Conservation (phyloP, 1,284 basidiomycete species). For the Athelia psychrophila region DNA sequence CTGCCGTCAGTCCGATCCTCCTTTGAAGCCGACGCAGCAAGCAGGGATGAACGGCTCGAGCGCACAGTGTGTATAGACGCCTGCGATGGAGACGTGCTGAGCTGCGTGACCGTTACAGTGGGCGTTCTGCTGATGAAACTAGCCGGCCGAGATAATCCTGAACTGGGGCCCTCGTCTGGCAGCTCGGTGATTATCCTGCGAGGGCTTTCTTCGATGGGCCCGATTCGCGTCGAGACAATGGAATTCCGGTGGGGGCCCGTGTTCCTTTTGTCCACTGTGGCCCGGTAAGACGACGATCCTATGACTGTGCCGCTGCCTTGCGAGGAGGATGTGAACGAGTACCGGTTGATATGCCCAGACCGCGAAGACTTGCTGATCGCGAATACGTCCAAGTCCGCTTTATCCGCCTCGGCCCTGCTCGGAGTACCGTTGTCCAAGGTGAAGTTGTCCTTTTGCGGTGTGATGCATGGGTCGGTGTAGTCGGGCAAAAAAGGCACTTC, state of each 20-base stretch:
- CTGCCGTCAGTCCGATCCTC: slow-evolving; percentile 22
- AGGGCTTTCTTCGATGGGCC: slow-evolving; percentile 70
- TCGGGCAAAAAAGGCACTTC: slow-evolving; percentile 74
- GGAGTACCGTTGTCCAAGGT: slow-evolving; percentile 25
- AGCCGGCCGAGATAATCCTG: slow-evolving; percentile 23
- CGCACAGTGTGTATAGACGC: slow-evolving; percentile 57
- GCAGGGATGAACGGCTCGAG: slow-evolving; percentile 40
- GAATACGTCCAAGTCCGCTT: slow-evolving; percentile 71
- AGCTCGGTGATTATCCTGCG: slow-evolving; percentile 44
- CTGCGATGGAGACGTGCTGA: slow-evolving; percentile 70
- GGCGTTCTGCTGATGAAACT: slow-evolving; percentile 4
- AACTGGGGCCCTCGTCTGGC: slow-evolving; percentile 35
- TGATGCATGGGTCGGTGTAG: slow-evolving; percentile 26
- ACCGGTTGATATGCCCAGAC: slow-evolving; percentile 27
- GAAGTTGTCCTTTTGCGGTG: slow-evolving; percentile 12
- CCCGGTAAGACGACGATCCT: slow-evolving; percentile 29
- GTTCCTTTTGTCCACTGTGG: slow-evolving; percentile 33
- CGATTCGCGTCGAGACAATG: slow-evolving; percentile 41
- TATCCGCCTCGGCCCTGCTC: slow-evolving; percentile 57
- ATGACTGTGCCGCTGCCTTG: slow-evolving; percentile 26
- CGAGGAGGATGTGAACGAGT: slow-evolving; percentile 36
- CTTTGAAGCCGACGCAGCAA: slow-evolving; percentile 30
- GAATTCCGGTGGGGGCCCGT: slow-evolving; percentile 43
- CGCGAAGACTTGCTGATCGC: slow-evolving; percentile 40
- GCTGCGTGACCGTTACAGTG: neutral